These are phyloP conservation scores for Xylaria hypoxylon DNA, from an alignment of 2,329 filamentous ascomycete genomes.

Conservation along the genomic window DNA sequence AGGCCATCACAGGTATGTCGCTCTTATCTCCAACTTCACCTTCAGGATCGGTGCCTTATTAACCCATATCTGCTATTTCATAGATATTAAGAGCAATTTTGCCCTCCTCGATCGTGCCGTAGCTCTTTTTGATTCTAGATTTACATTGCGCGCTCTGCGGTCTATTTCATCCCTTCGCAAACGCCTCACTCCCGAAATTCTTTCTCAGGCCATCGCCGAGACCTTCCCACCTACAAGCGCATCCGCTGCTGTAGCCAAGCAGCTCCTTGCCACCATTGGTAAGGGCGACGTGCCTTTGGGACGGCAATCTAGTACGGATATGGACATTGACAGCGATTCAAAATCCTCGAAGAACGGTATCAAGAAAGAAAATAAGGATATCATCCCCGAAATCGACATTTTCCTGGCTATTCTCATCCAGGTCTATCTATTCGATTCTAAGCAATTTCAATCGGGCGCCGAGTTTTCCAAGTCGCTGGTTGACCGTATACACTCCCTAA, in stretches of 20 bases:
- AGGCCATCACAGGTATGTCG: conserved; percentile 67
- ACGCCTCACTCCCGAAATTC: conserved; percentile 82
- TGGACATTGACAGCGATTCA: conserved; percentile 77
- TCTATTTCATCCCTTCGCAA: conserved; percentile 97
- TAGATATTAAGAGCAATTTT: conserved; percentile 97
- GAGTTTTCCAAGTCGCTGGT: conserved; percentile 87
- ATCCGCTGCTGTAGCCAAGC: conserved; percentile 74
- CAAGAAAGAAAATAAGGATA: conserved; percentile 78
- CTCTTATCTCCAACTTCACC: neutral
- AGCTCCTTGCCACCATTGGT: conserved; percentile 76
- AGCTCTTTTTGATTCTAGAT: conserved; percentile 91
- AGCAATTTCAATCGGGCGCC: conserved; percentile 81
- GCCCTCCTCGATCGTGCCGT: conserved; percentile 91
- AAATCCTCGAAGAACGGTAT: conserved; percentile 66
- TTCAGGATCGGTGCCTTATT: conserved; percentile 8
- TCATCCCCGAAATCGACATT: conserved; percentile 87
- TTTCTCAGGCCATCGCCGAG: conserved; percentile 83
- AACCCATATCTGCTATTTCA: conserved; percentile 23
- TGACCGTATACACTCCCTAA: conserved; percentile 86
- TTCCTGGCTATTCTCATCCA: conserved; percentile 89
- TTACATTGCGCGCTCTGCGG: conserved; percentile 91
- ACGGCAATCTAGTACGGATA: conserved; percentile 69
- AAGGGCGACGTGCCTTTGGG: conserved; percentile 74
- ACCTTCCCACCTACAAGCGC: conserved; percentile 74
- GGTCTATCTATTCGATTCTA: conserved; percentile 88